These are phyloP conservation scores for Fusarium sp. DNA, from an alignment of 2,329 filamentous ascomycete species.

Conservation along the genomic window DNA sequence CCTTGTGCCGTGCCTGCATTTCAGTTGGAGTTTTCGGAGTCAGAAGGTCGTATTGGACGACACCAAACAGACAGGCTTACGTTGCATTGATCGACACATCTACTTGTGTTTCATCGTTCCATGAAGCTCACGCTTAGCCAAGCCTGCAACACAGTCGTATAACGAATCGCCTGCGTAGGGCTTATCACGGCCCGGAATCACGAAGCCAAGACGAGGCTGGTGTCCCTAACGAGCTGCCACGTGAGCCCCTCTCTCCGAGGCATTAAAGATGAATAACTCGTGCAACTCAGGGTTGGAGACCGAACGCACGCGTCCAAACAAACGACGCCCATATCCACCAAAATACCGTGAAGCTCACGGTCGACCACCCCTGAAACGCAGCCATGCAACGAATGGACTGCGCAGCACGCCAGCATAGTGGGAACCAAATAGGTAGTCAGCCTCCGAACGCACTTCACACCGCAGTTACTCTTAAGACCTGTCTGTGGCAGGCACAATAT, in stretches of 20 bases:
- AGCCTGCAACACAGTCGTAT: no score
- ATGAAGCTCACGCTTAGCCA: no score
- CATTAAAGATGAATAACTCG: neutral
- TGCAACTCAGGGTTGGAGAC: neutral
- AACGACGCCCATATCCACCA: neutral
- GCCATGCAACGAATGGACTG: neutral
- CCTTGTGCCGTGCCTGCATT: neutral
- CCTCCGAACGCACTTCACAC: neutral
- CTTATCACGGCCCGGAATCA: no score
- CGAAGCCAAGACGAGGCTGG: neutral
- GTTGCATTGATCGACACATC: neutral
- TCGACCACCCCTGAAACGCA: neutral
- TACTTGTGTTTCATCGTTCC: neutral
- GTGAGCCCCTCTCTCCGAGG: neutral
- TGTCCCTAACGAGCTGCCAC: accelerated
- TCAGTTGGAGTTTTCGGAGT: neutral
- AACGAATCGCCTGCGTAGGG: no score
- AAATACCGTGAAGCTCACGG: neutral
- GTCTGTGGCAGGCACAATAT: neutral
- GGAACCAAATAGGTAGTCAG: neutral
- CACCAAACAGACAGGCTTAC: no score
- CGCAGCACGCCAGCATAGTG: neutral
- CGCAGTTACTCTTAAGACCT: neutral
- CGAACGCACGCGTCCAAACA: neutral
- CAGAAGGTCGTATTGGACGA: neutral